Evolutionary conservation across 1,284 basidiomycete genomes (phyloP).

Genomic region (Puccinia sorghi): DNA sequence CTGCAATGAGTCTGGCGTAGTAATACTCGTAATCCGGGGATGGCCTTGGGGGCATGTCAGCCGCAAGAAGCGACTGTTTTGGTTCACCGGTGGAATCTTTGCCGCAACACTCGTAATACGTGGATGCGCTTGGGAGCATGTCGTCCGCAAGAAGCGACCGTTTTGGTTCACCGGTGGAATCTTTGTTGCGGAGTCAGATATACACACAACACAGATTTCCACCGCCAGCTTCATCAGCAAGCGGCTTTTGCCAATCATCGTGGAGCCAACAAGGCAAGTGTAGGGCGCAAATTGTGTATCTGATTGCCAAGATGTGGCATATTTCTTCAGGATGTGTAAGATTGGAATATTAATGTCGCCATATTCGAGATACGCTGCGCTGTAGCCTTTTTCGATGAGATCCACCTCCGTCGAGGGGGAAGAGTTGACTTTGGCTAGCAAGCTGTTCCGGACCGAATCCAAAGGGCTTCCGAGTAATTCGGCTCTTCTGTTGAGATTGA

Average conservation of each 20-base stretch:
- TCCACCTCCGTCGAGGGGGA: neutral
- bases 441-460: neutral
- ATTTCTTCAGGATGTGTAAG: neutral
- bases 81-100: neutral
- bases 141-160: too few relatives aligned
- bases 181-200: constrained; percentile 16
- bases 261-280: neutral
- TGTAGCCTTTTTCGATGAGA: neutral
- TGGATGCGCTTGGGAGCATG: too few relatives aligned
- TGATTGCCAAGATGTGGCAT: neutral
- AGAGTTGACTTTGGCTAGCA: neutral
- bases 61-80: neutral
- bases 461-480: neutral
- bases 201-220: neutral
- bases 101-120: too few relatives aligned
- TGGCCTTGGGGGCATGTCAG: neutral
- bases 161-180: too few relatives aligned
- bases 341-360: neutral
- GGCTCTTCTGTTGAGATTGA: neutral
- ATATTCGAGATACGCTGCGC: neutral
- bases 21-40: neutral
- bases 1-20: neutral
- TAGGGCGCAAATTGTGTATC: neutral
- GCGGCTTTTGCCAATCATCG: constrained; percentile 1
- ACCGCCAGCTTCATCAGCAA: neutral